These are phyloP conservation scores for Hamamelis virginiana DNA, from an alignment of 164 flowering plant species.

Conservation along the genomic window DNA sequence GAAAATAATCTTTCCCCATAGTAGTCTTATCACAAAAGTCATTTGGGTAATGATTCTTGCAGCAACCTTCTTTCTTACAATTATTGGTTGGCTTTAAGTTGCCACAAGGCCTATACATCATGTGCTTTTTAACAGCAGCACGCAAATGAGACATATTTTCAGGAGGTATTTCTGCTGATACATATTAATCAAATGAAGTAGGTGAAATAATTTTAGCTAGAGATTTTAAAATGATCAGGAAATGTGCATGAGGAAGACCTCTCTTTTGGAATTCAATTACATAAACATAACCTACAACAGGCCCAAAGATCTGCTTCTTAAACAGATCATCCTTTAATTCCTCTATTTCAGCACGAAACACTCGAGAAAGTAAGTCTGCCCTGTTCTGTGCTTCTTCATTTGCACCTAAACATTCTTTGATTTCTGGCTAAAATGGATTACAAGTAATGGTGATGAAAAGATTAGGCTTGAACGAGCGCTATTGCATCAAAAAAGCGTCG, in stretches of 20 bases:
- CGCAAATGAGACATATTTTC: neutral
- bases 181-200: slow-evolving; percentile 1
- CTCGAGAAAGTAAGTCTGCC: slow-evolving; percentile 9
- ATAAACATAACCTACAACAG: slow-evolving; percentile 8
- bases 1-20: slow-evolving; percentile 8
- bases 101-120: slow-evolving; percentile 30
- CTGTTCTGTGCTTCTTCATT: slow-evolving; percentile 1
- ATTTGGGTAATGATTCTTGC: neutral
- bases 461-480: slow-evolving; percentile 16
- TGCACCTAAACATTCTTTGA: neutral
- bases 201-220: neutral
- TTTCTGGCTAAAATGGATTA: slow-evolving; percentile 17
- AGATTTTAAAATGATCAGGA: slow-evolving; percentile 2
- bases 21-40: neutral
- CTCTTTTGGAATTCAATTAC: slow-evolving; percentile 20
- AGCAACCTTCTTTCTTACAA: slow-evolving; percentile 13
- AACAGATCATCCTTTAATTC: neutral
- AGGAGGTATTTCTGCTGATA: slow-evolving; percentile 13
- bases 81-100: neutral
- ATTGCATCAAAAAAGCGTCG: slow-evolving; percentile 16
- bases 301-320: slow-evolving; percentile 4
- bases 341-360: slow-evolving; percentile 6
- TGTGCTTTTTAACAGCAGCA: neutral
- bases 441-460: slow-evolving; percentile 26
- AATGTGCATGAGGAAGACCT: slow-evolving; percentile 20